Evolutionary conservation across 306 rosid genomes (phyloP), one percentile per base, ranked within the genome.

Genomic region (Lathyrus aphaca): DNA sequence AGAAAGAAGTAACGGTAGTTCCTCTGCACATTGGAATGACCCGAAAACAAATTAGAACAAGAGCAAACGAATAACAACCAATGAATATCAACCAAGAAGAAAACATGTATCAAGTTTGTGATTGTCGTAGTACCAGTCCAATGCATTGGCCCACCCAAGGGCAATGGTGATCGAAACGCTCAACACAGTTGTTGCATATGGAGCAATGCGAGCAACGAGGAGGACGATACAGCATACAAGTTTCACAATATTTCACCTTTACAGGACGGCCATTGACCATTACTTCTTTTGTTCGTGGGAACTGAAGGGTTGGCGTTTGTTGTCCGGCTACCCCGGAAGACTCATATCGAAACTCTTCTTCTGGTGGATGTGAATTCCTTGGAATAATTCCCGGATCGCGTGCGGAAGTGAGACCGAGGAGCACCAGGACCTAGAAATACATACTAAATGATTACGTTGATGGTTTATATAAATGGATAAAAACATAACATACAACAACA

Each of bases 81-180:
- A 45, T 50, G 66, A 75, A 75, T 70, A 62, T 48, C 29, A 75
- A 30, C 10, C 53, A 69, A 55, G 29, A 42, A 59, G 60, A 27
- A 58, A 68, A 71, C 35, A 59, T 18, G 38, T 55, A 49, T 42
- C 66, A 29, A 18, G 68, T 45, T 44, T 16, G 64, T 43, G 55
- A 72, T 72, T 51, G 75, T 66, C 89, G 51, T 86, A 87, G 40
- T 86, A 92, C 98, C 95, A 89, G 87, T 59, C 98, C 98, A 77
- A 92, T 86, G 86, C 98, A 92, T 74, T 92, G 98, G 56, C 98
- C 98, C 71, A 92, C 96, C 98, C 98, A 92, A 73, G 98, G 98
- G 83, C 98, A 92, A 66, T 92, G 98, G 63, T 92, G 98, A 77
- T 92, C 98, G 45, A 92, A 92, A 64, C 91, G 98, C 79, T 92